phyloP scores from a whole-genome alignment of 1,284 basidiomycete genomes.

The Rhodofomes roseus region DNA sequence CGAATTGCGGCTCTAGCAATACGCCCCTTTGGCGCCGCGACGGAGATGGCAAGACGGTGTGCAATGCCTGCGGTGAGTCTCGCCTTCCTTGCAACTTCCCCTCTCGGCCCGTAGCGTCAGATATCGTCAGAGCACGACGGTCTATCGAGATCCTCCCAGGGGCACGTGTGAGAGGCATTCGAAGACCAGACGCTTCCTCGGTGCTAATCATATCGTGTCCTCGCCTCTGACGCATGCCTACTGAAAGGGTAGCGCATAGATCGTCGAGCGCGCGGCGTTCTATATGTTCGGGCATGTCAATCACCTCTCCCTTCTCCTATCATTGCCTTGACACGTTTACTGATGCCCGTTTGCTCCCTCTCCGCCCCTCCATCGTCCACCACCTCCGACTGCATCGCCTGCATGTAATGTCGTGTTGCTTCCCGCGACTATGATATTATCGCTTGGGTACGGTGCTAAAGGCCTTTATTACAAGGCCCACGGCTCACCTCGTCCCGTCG shows the following conservation, averaged over 20 bases:
- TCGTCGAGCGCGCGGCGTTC: conserved; percentile 14
- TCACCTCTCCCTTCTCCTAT: conserved; percentile 13
- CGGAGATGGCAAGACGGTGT: conserved; percentile 74
- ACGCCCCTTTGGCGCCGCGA: conserved; percentile 84
- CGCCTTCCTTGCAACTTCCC: conserved; percentile 28
- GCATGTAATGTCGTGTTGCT: conserved; percentile 17
- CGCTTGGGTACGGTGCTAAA: conserved; percentile 16
- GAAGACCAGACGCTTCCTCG: conserved; percentile 15
- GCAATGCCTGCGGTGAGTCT: conserved; percentile 83
- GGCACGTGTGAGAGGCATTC: conserved; percentile 30
- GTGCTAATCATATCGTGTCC: conserved; percentile 30
- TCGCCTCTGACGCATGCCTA: conserved; percentile 22
- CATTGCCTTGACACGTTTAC: conserved; percentile 19
- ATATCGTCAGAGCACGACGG: conserved; percentile 14
- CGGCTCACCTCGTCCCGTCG: conserved; percentile 33
- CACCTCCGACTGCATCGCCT: conserved; percentile 16
- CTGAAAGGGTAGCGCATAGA: conserved; percentile 16
- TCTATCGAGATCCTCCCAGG: conserved; percentile 23
- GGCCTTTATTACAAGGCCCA: conserved; percentile 36
- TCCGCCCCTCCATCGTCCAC: conserved; percentile 13
- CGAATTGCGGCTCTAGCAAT: conserved; percentile 68
- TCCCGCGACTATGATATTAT: conserved; percentile 17
- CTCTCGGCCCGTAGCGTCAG: conserved; percentile 21
- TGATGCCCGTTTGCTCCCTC: conserved; percentile 17
- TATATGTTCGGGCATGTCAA: conserved; percentile 17